Evolutionary conservation across 1,284 basidiomycete species (phyloP), one percentile per base, ranked within the genome.

Genomic region (Sanghuangporus weigelae): DNA sequence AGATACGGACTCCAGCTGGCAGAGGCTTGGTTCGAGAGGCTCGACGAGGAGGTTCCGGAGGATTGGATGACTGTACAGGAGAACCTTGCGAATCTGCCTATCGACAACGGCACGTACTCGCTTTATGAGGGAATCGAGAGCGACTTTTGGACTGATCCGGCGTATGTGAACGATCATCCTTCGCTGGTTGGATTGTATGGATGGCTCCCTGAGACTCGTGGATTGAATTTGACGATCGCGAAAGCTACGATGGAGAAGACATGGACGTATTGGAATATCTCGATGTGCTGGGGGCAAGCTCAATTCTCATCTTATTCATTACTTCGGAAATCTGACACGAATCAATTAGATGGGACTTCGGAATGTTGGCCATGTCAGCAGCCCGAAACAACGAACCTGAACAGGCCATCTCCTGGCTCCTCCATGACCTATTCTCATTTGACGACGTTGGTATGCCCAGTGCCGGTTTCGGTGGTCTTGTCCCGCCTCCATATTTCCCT

Each of bases 401-500:
- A 49, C 73, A 79, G 66, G 84, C 84, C 0, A 69, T 86, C 6
- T 79, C 82, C 19, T 86, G 81, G 81, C 73, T 85, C 10, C 74
- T 86, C 8, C 72, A 84, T 65, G 81, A 81, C 0, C 69, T 81
- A 23, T 85, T 84, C 71, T 70, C 76, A 59, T 85, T 86, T 66
- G 84, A 85, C 69, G 83, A 85, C 62, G 77, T 80, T 14, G 84
- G 84, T 5, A 84, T 84, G 83, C 84, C 84, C 1, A 73, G 79
- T n/a, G 83, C 84, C 11, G 83, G 83, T 3, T 77, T 79, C 19
- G 75, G 82, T n/a, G n/a, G n/a, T n/a, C n/a, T n/a, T 42, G 84
- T 84, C 3, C 81, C 84, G 36, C 84, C 83, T 19, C 84, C 84
- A 2, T 85, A 85, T 70, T 85, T 85, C 71, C 84, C 84, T 10